Base-by-base conservation (phyloP, 495 filamentous ascomycete genomes). In the Podospora pseudoanserina region DNA sequence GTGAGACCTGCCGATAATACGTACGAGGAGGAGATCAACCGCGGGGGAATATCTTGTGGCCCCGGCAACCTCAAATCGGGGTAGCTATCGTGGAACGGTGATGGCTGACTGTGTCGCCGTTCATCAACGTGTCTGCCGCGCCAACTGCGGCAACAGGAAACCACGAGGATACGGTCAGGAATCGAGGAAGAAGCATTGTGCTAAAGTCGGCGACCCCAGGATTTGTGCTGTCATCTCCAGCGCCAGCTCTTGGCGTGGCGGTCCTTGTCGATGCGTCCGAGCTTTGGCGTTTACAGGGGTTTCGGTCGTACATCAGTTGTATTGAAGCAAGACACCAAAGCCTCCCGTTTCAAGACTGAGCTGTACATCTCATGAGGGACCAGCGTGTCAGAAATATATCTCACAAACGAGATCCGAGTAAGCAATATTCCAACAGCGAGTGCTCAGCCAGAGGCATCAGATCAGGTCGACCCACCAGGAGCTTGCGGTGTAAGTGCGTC, bases 221-320 rank as follows among this genome's bases (percentile, higher is more conserved):
- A 49, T 49, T 49, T 49, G 56, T 26, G 23, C 23, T 20, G 56
- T 58, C 19, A 27, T 58, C 23, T 27, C 6, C 56, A 58, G 18
- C 19, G 56, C 56, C 56, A 58, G 56, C 15, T 58, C 56, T 58
- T 58, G 56, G 56, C 56, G 11, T 58, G 4, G 56, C 56, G 56
- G 13, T n/a, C 56, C 56, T 58, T 26, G 56, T 58, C 56, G 23
- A 20, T 27, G 56, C 56, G 23, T 20, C 56, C 56, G 56, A 58
- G 56, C 19, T 27, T 20, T 20, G 56, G n/a, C 56, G 18, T 20
- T 20, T 5, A 58, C 56, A 58, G 56, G 19, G 56, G 56, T 58
- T 49, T 49, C 13, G 39, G 39, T 49, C 39, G 39, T 1, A 49
- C 39, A 49, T 16, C 39, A 49, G 15, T 11, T 11, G 39, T 49